These are phyloP conservation scores for Discostella stelligeroides DNA, from an alignment of 108 stramenopile species.

Conservation along the genomic window DNA sequence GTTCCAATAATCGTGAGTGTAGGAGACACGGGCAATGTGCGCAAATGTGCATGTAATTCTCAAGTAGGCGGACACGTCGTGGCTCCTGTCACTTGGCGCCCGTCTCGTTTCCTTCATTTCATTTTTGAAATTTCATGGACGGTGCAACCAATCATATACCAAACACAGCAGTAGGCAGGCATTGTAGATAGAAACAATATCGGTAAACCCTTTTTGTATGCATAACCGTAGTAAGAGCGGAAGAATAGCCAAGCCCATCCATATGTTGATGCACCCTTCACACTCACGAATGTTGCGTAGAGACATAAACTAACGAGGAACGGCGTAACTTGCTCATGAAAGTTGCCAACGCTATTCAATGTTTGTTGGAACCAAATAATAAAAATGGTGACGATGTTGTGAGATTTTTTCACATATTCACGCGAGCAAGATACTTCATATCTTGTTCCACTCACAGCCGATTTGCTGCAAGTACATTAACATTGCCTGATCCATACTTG, in stretches of 20 bases:
- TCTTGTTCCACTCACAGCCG: not conserved
- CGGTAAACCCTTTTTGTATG: not conserved
- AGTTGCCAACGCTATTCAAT: constrained; percentile 9
- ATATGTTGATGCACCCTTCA: constrained; percentile 2
- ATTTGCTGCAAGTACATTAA: constrained; percentile 15
- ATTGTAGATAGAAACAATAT: constrained; percentile 25
- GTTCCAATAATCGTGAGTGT: no score
- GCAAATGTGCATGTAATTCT: no score
- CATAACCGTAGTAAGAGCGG: constrained; percentile 16
- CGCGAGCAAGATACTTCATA: not conserved
- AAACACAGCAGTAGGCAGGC: constrained; percentile 25
- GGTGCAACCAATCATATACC: constrained; percentile 10
- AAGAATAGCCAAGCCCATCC: constrained; percentile 29
- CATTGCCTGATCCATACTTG: constrained; percentile 25
- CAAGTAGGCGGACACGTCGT: no score
- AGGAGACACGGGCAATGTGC: no score
- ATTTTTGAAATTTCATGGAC: constrained; percentile 2
- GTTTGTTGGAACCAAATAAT: no score
- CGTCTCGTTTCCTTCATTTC: not conserved
- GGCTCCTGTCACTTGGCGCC: no score
- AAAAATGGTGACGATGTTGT: no score
- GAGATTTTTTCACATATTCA: no score
- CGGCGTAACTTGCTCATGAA: constrained; percentile 15
- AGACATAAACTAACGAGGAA: constrained; percentile 21
- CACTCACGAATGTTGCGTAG: constrained; percentile 17